Conservation (phyloP, 2,329 filamentous ascomycete species). For the Pezicula radicicola region DNA sequence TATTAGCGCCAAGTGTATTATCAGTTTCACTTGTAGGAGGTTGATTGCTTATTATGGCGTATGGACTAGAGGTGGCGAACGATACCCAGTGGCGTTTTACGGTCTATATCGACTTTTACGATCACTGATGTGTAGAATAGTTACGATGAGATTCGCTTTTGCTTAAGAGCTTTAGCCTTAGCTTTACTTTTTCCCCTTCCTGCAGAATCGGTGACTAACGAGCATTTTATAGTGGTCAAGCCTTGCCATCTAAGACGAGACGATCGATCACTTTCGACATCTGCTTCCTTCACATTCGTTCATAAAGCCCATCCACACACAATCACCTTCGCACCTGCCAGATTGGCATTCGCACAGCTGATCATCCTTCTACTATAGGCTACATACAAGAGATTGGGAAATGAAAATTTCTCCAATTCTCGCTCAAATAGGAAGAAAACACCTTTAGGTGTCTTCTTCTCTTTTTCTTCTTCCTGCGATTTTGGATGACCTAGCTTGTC, state of each 20-base stretch:
- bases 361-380: background rate
- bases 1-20: background rate
- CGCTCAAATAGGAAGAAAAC: background rate
- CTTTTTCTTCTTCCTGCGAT: background rate
- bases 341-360: background rate
- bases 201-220: constrained; percentile 19
- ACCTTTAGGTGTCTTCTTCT: constrained; percentile 19
- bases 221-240: constrained; percentile 18
- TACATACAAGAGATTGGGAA: too few relatives aligned
- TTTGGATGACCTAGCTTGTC: constrained; percentile 5
- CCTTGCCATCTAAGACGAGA: background rate
- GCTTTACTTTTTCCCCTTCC: constrained; percentile 6
- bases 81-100: constrained; percentile 24
- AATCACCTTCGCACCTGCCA: background rate
- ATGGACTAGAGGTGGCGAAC: constrained; percentile 14
- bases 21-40: constrained; percentile 5
- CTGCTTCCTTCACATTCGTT: background rate
- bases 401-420: background rate
- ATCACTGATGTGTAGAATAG: constrained; percentile 21
- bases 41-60: constrained; percentile 17
- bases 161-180: background rate
- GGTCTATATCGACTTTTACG: background rate
- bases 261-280: background rate
- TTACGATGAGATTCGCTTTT: constrained; percentile 5
- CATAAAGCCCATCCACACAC: background rate